These are phyloP conservation scores for Dactylellina cionopaga DNA, from an alignment of 2,329 filamentous ascomycete species.

Conservation along the genomic window DNA sequence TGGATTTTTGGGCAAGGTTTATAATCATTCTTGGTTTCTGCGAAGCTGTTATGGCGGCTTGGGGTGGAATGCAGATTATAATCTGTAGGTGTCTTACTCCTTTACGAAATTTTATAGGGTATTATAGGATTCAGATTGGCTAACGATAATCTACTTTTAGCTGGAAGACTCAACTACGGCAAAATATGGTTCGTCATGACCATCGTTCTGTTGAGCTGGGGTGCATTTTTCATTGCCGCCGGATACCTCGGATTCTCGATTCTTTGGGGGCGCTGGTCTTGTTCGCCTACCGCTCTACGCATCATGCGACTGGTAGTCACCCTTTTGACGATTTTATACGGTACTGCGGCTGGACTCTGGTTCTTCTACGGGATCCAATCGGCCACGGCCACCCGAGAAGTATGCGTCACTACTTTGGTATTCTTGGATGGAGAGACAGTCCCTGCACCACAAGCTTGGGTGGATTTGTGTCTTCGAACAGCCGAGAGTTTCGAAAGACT, in stretches of 20 bases:
- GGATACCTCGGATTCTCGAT: constrained; percentile 45
- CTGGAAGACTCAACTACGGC: constrained; percentile 42
- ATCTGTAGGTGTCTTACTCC: constrained; percentile 25
- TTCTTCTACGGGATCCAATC: constrained; percentile 49
- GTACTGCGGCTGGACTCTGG: constrained; percentile 35
- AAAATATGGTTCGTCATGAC: constrained; percentile 40
- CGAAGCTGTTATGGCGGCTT: constrained; percentile 46
- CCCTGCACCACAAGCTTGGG: constrained; percentile 39
- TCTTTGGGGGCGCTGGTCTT: constrained; percentile 41
- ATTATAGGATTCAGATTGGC: neutral
- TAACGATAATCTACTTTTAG: constrained; percentile 9
- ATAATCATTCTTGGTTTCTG: constrained; percentile 45
- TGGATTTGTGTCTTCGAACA: constrained; percentile 35
- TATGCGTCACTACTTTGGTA: constrained; percentile 38
- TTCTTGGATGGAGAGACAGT: constrained; percentile 45
- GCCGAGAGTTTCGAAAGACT: constrained; percentile 33
- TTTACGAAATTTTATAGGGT: neutral
- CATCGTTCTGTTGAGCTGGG: constrained; percentile 25
- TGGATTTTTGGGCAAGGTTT: constrained; percentile 43
- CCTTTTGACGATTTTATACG: constrained; percentile 40
- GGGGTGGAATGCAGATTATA: constrained; percentile 49
- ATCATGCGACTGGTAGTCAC: constrained; percentile 26
- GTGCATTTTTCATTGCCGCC: constrained; percentile 14
- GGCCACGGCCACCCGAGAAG: constrained; percentile 30
- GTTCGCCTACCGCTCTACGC: constrained; percentile 32